Percentiles rank a stretch among this genome's conserved stretches.
Conservation (phyloP, 768 basidiomycete species). For the Butyriboletus loyo region DNA sequence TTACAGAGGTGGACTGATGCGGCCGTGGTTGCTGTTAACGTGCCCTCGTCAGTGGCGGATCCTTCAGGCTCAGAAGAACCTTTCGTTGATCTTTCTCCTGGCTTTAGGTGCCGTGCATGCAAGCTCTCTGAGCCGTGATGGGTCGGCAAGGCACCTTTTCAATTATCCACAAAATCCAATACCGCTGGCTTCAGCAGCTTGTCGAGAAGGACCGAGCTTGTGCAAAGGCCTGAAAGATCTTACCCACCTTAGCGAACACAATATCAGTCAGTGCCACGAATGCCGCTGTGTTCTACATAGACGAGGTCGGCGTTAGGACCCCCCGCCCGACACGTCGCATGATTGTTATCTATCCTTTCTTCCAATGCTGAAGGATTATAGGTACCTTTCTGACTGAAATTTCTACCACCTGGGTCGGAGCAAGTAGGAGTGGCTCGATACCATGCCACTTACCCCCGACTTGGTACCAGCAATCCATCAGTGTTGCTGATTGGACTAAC, state of each 20-base stretch:
- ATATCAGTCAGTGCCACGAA: constrained; percentile 17
- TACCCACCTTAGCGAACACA: not conserved
- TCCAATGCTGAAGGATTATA: not conserved
- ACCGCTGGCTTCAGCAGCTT: constrained; percentile 8
- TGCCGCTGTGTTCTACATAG: constrained; percentile 26
- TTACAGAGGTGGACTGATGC: too few species aligned
- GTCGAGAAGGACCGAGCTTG: constrained; percentile 24
- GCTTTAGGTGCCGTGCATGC: constrained; percentile 1
- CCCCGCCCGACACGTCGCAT: constrained; percentile 29
- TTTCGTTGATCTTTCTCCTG: constrained; percentile 14
- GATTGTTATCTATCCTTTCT: not conserved
- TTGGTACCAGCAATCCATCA: constrained; percentile 32
- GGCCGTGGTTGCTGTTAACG: too few species aligned
- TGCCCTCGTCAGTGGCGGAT: not conserved
- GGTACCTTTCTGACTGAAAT: constrained; percentile 32
- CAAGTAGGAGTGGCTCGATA: constrained; percentile 18
- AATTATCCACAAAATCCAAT: constrained; percentile 12
- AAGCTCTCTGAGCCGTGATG: constrained; percentile 2
- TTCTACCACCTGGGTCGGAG: constrained; percentile 33
- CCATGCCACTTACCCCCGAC: constrained; percentile 1
- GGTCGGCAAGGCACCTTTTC: constrained; percentile 12
- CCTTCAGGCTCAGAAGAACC: not conserved
- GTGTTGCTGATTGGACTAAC: constrained; percentile 27
- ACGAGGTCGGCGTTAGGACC: constrained; percentile 27
- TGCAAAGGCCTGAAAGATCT: constrained; percentile 4